Evolutionary conservation across 129 eudicot genomes (phyloP).

Genomic region (Chrysanthemum seticuspe): DNA sequence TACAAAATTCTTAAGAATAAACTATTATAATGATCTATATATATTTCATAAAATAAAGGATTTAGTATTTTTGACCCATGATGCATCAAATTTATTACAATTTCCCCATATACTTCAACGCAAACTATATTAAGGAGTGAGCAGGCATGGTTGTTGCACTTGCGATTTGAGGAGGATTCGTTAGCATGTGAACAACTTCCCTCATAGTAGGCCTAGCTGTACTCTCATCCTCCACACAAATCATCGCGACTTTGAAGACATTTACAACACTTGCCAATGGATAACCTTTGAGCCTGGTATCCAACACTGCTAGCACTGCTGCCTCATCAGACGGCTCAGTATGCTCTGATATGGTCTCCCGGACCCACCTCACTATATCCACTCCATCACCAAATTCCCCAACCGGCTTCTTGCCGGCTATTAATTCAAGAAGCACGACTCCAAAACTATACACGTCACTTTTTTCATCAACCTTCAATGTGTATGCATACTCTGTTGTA

Average conservation of each 20-base stretch:
- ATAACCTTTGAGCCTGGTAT: conserved; percentile 69
- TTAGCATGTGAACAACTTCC: conserved; percentile 85
- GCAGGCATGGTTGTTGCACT: conserved; percentile 21
- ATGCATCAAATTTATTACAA: conserved; percentile 33
- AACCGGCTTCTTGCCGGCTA: conserved; percentile 83
- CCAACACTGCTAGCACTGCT: conserved; percentile 73
- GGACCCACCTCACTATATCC: conserved; percentile 88
- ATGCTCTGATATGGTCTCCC: conserved; percentile 60
- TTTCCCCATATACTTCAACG: conserved; percentile 6
- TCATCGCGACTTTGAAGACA: conserved; percentile 82
- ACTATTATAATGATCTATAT: no score
- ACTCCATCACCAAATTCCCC: conserved; percentile 96
- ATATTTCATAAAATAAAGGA: neutral
- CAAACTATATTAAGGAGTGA: conserved; percentile 30
- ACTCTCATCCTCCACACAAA: conserved; percentile 86
- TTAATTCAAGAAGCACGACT: conserved; percentile 79
- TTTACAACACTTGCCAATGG: conserved; percentile 47
- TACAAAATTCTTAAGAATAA: no score
- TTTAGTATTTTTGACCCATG: conserved; percentile 24
- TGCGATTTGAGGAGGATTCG: conserved; percentile 50
- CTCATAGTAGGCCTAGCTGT: conserved; percentile 82
- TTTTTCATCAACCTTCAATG: conserved; percentile 83
- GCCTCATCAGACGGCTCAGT: conserved; percentile 57
- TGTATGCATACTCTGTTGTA: conserved; percentile 86
- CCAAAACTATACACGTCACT: conserved; percentile 96